phyloP scores from a whole-genome alignment of 169 alveolate species.

The Cyclospora cayetanensis region DNA sequence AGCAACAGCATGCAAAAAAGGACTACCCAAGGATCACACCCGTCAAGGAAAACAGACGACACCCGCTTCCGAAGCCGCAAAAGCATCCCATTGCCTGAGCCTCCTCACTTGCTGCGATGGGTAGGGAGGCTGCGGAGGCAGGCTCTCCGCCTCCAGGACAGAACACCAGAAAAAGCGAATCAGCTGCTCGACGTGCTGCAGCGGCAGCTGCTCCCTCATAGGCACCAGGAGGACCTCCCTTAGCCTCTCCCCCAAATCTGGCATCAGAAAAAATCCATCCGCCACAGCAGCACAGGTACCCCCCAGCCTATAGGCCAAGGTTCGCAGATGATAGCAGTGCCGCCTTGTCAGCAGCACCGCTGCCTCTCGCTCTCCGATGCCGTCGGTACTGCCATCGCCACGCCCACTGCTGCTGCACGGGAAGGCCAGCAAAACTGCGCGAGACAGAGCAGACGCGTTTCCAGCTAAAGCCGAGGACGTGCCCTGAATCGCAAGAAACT shows the following conservation, averaged over 20 bases:
- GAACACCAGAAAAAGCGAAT: constrained; percentile 55
- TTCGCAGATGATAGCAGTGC: constrained; percentile 56
- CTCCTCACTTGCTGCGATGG: constrained; percentile 56
- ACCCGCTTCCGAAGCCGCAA: background rate
- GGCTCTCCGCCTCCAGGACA: constrained; percentile 41
- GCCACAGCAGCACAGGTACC: constrained; percentile 39
- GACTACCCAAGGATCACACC: background rate
- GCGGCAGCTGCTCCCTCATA: constrained; percentile 43
- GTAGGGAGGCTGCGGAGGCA: constrained; percentile 64
- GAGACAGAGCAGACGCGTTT: background rate
- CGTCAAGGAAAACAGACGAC: background rate
- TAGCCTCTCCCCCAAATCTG: background rate
- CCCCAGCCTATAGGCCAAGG: constrained; percentile 19
- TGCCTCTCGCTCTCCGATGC: background rate
- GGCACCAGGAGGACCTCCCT: background rate
- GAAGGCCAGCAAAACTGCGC: constrained; percentile 11
- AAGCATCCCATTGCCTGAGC: too few species aligned
- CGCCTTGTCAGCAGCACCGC: constrained; percentile 32
- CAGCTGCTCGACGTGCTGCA: constrained; percentile 67
- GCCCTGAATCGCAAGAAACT: constrained; percentile 16
- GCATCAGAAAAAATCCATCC: constrained; percentile 34
- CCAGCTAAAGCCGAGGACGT: constrained; percentile 6
- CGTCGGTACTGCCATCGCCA: background rate
- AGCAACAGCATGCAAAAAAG: background rate
- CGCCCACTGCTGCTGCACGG: constrained; percentile 9